Evolutionary conservation across 2,329 filamentous ascomycete genomes (phyloP).

Genomic region (Xylaria sp.): DNA sequence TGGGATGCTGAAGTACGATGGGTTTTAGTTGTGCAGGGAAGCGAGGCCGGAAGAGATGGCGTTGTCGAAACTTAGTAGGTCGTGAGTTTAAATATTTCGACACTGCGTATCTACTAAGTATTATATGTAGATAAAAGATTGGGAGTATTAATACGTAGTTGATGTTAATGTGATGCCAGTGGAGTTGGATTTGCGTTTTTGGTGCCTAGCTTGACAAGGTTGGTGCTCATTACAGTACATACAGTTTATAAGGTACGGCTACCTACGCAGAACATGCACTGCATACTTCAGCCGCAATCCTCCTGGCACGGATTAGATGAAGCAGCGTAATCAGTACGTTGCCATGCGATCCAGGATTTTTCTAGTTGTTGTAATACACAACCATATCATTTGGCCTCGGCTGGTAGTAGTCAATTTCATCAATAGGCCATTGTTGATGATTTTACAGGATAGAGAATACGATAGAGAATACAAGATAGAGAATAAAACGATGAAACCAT

Average conservation of each 20-base stretch:
- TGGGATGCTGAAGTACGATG: not conserved
- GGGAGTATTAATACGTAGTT: too few relatives aligned
- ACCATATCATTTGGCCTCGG: not conserved
- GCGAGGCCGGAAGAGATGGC: not conserved
- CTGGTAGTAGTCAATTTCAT: not conserved
- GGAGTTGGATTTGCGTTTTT: too few relatives aligned
- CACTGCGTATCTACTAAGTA: not conserved
- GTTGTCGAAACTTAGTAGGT: not conserved
- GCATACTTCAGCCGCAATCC: not conserved
- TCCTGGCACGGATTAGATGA: not conserved
- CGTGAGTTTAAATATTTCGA: not conserved
- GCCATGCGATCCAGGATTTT: not conserved
- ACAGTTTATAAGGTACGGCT: not conserved
- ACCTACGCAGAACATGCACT: not conserved
- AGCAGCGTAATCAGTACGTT: not conserved
- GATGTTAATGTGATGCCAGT: not conserved
- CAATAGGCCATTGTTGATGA: not conserved
- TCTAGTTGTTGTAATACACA: not conserved
- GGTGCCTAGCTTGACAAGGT: not conserved
- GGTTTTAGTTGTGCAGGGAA: not conserved
- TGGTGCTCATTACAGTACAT: not conserved
- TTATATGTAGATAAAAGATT: not conserved
- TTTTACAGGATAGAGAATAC: not conserved
- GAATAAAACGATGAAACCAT: not conserved
- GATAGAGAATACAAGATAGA: not conserved